A percentile compares a stretch with the other conserved stretches of the same genome.
Evolutionary conservation across 805 yeast genomes (phyloP).

Genomic region (Sugiyamaella valdiviana): DNA sequence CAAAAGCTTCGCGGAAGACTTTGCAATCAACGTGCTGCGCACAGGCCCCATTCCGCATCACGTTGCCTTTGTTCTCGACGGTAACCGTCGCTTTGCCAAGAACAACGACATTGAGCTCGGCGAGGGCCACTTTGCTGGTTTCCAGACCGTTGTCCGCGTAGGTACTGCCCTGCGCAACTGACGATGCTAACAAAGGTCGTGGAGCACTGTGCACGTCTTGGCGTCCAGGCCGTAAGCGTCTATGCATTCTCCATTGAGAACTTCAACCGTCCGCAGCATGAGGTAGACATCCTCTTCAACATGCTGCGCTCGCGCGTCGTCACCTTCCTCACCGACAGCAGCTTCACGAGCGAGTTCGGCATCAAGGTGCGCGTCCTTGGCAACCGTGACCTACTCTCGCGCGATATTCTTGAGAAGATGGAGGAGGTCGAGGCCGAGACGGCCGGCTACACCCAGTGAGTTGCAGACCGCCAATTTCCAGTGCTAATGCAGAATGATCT

Average conservation of each 20-base stretch:
- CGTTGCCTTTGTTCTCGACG: constrained; percentile 95
- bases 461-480: not conserved
- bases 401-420: constrained; percentile 61
- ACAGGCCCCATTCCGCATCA: constrained; percentile 85
- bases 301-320: constrained; percentile 28
- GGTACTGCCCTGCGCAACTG: not conserved
- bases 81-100: constrained; percentile 84
- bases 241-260: constrained; percentile 96
- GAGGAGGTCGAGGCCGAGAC: constrained; percentile 60
- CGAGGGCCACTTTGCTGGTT: constrained; percentile 91
- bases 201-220: constrained; percentile 71
- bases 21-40: constrained; percentile 35
- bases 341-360: constrained; percentile 14
- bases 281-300: constrained; percentile 70
- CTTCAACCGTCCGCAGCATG: constrained; percentile 75
- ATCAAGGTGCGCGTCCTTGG: constrained; percentile 59
- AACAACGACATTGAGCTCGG: constrained; percentile 58
- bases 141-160: constrained; percentile 56
- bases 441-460: constrained; percentile 38
- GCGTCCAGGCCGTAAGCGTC: constrained; percentile 78
- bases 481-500: constrained; percentile 18
- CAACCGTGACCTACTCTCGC: constrained; percentile 58
- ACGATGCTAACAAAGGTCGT: constrained; percentile 36
- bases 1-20: constrained; percentile 21
- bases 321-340: constrained; percentile 20